These are phyloP conservation scores for Aspergillus sclerotioniger DNA, from an alignment of 495 filamentous ascomycete species.

Conservation along the genomic window DNA sequence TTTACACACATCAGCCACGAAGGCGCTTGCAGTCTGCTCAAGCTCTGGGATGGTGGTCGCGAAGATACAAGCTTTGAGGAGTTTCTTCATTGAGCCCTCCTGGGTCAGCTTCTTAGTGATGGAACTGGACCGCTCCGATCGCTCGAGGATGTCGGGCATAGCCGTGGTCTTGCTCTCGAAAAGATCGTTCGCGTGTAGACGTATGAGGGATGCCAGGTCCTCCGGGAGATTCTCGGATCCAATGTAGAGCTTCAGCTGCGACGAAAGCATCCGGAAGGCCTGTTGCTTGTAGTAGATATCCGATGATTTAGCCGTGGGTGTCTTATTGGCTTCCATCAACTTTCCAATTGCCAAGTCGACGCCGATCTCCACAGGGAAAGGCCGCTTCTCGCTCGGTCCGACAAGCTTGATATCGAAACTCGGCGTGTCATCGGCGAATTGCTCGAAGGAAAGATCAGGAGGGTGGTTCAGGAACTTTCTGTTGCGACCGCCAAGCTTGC, in stretches of 20 bases:
- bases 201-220: slow-evolving; percentile 77
- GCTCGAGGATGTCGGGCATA: slow-evolving; percentile 57
- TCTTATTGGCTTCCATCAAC: slow-evolving; percentile 73
- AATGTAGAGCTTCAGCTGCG: slow-evolving; percentile 85
- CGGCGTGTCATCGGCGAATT: slow-evolving; percentile 79
- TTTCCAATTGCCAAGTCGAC: slow-evolving; percentile 87
- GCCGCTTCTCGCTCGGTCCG: slow-evolving; percentile 79
- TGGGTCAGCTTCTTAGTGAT: slow-evolving; percentile 82
- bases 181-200: slow-evolving; percentile 85
- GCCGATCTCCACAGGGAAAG: slow-evolving; percentile 81
- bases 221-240: slow-evolving; percentile 86
- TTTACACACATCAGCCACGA: slow-evolving; percentile 76
- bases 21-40: slow-evolving; percentile 63
- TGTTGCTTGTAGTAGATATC: slow-evolving; percentile 91
- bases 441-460: slow-evolving; percentile 72
- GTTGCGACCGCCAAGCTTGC: slow-evolving; percentile 94
- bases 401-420: slow-evolving; percentile 87
- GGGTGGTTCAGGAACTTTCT: slow-evolving; percentile 90
- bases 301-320: slow-evolving; percentile 61
- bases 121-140: slow-evolving; percentile 74
- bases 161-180: slow-evolving; percentile 64
- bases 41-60: slow-evolving; percentile 81
- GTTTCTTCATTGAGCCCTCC: slow-evolving; percentile 74
- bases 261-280: slow-evolving; percentile 78
- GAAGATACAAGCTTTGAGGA: slow-evolving; percentile 85